A percentile compares a stretch with the other conserved stretches of the same genome.
phyloP scores from a whole-genome alignment of 2,329 filamentous ascomycete genomes.

The Purpureocillium lavendulum region DNA sequence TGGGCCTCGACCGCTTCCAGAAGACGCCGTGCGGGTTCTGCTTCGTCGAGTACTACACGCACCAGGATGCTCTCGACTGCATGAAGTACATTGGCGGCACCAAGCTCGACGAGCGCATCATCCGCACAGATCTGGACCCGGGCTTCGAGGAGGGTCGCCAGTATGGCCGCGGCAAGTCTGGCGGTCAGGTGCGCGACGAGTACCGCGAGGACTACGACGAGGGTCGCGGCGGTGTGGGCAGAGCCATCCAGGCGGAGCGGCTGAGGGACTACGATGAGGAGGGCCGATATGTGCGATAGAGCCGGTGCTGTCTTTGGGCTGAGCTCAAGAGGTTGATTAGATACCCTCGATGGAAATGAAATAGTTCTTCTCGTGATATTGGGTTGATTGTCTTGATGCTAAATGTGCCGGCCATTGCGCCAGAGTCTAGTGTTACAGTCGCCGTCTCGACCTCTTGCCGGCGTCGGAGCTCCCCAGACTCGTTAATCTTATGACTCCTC shows the following conservation, averaged over 20 bases:
- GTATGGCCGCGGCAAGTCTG: constrained; percentile 91
- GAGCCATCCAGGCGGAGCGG: constrained; percentile 56
- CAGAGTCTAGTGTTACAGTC: constrained; percentile 15
- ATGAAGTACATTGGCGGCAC: constrained; percentile 98
- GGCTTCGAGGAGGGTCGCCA: constrained; percentile 94
- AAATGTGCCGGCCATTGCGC: not conserved
- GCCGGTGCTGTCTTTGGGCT: not conserved
- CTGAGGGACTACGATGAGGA: constrained; percentile 32
- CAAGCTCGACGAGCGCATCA: constrained; percentile 94
- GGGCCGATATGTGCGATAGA: constrained; percentile 11
- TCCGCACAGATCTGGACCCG: constrained; percentile 89
- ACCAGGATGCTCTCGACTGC: constrained; percentile 93
- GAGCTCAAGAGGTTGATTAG: constrained; percentile 8
- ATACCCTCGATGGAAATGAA: constrained; percentile 14
- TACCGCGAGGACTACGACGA: constrained; percentile 97
- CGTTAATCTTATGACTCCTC: constrained; percentile 2
- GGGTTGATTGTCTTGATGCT: constrained; percentile 2
- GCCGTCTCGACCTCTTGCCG: not conserved
- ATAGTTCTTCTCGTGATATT: not conserved
- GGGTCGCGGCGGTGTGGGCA: constrained; percentile 80
- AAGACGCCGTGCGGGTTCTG: constrained; percentile 99
- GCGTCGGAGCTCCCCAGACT: too few relatives aligned
- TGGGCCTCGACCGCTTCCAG: constrained; percentile 93
- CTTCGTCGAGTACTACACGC: constrained; percentile 98
- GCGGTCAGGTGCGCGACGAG: constrained; percentile 94